A percentile compares a stretch with the other conserved stretches of the same genome.
Evolutionary conservation across 148 eudicot species (phyloP).

Genomic region (Rhododendron simsii): DNA sequence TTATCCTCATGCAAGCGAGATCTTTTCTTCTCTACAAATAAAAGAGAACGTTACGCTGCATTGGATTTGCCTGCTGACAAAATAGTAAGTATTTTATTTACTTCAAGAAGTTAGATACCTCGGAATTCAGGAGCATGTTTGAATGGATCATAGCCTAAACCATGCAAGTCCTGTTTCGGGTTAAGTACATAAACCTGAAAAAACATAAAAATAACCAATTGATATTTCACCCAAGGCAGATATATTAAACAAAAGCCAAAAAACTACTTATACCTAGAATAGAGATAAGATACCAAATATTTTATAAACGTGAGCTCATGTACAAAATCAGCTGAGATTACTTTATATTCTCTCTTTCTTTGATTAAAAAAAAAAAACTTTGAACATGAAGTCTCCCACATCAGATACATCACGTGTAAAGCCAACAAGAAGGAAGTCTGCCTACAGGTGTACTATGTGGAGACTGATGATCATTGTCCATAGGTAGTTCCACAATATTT

Average conservation of each 20-base stretch:
- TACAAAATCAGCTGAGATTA: not conserved
- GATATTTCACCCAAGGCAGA: not conserved
- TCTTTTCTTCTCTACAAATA: slow-evolving; percentile 64
- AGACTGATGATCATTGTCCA: slow-evolving; percentile 29
- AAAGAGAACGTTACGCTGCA: slow-evolving; percentile 5
- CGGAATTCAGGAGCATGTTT: slow-evolving; percentile 92
- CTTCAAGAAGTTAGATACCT: slow-evolving; percentile 43
- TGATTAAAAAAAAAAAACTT: not conserved
- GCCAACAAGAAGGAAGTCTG: slow-evolving; percentile 5
- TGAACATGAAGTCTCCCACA: not conserved
- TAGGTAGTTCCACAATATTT: slow-evolving; percentile 30
- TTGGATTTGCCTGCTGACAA: slow-evolving; percentile 11
- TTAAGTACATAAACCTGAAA: slow-evolving; percentile 66
- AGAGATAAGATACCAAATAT: not conserved
- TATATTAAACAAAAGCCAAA: not conserved
- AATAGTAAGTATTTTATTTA: slow-evolving; percentile 8
- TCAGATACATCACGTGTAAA: not conserved
- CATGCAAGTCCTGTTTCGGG: slow-evolving; percentile 90
- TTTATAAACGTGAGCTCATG: not conserved
- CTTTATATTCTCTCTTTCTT: not conserved
- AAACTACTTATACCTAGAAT: not conserved
- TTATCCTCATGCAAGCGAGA: slow-evolving; percentile 38
- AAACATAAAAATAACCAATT: not conserved
- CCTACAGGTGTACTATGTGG: slow-evolving; percentile 53
- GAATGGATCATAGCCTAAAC: slow-evolving; percentile 91